phyloP scores from a whole-genome alignment of 306 rosid species.

The Citrullus amarus region DNA sequence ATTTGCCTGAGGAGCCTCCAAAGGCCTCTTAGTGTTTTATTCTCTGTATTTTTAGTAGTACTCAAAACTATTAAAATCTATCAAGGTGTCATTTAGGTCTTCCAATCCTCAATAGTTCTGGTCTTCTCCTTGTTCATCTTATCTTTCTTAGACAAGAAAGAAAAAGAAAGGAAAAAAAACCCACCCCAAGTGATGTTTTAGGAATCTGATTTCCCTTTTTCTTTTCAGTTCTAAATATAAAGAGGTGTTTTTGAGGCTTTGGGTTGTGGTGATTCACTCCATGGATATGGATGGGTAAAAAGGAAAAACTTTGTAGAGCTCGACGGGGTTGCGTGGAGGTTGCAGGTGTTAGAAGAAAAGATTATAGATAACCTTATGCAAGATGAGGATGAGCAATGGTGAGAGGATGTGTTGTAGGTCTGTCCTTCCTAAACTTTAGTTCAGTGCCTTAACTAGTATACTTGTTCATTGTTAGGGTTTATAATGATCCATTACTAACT shows the following conservation, averaged over 20 bases:
- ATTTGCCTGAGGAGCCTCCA: conserved; percentile 75
- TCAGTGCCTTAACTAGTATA: not conserved
- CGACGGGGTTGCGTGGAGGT: not conserved
- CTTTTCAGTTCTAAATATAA: not conserved
- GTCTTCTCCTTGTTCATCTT: not conserved
- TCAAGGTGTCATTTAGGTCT: not conserved
- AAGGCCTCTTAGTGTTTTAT: conserved; percentile 36
- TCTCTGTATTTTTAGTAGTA: not conserved
- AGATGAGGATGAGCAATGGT: not conserved
- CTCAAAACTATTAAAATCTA: not conserved
- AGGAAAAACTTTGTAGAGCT: not conserved
- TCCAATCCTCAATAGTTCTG: not conserved
- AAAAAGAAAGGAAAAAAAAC: not conserved
- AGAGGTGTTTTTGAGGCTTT: not conserved
- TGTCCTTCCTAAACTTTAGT: not conserved
- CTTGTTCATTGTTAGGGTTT: not conserved
- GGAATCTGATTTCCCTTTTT: not conserved
- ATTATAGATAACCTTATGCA: not conserved
- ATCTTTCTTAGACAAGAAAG: not conserved
- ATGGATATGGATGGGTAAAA: not conserved
- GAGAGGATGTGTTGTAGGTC: not conserved
- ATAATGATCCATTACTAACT: not conserved
- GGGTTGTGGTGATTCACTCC: not conserved
- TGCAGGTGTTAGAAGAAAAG: not conserved
- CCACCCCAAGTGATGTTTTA: not conserved